Base-by-base conservation (phyloP, 768 basidiomycete genomes). In the Podaxis mareebaensis region DNA sequence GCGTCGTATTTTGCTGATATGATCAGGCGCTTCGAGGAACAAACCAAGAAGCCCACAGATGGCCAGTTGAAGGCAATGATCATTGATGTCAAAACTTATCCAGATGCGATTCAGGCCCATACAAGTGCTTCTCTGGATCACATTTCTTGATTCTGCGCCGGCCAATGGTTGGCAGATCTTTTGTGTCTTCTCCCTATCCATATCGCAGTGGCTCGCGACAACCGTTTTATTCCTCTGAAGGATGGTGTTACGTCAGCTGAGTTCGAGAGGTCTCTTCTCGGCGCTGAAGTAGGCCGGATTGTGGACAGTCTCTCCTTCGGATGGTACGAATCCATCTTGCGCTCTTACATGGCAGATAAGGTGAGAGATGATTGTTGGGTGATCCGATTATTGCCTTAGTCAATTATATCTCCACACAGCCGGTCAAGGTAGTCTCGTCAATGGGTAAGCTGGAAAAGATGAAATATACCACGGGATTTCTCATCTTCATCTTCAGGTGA, bases 121-220 rank as follows among this genome's bases (percentile, higher is more conserved):
- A 12, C 17, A 15, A 22, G 33, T 15, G 53, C n/a, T 13, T 55
- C 4, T 8, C n/a, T 49, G 3, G 28, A 24, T 40, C 24, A 36
- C 20, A 53, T 42, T 15, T 83, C 84, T 2, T 65, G 66, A 4
- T 82, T 81, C 63, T 75, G 75, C 15, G 76, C 77, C 0, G 87
- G 87, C 40, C 85, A 89, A 69, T 88, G 87, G 87, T 69, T 88
- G 0, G 84, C 84, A 0, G 82, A 86, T 12, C 69, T 88, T 6
- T 64, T 88, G 0, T 88, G 87, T 61, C 73, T 88, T 26, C 87
- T 88, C 44, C 87, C 87, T 0, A 87, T 88, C 30, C 87, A 89
- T 33, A 77, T 88, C 36, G 87, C 86, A 0, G 68, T 89, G 20
- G 82, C 84, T 2, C 76, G 77, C 13, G 85, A 87, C 53, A 89